Evolutionary conservation across 495 filamentous ascomycete species (phyloP).

Genomic region (Annulohypoxylon stygium): DNA sequence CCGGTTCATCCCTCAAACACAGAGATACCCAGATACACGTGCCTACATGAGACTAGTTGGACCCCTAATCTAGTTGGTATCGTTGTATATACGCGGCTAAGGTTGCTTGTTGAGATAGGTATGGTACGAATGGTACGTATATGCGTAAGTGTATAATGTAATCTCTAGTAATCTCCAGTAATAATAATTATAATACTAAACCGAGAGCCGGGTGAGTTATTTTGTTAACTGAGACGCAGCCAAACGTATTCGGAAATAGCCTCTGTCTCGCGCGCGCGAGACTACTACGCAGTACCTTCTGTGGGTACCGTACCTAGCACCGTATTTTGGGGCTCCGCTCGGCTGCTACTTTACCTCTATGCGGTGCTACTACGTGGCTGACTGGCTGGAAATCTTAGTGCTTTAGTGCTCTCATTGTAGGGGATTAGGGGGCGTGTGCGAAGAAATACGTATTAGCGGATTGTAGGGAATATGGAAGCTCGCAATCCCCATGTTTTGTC

Average conservation of each 20-base stretch:
- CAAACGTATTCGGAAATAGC: slow-evolving; percentile 39
- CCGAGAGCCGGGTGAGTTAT: slow-evolving; percentile 37
- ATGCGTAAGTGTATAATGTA: background rate
- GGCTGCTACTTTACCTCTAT: slow-evolving; percentile 29
- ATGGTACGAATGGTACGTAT: background rate
- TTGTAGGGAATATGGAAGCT: slow-evolving; percentile 21
- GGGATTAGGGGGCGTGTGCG: background rate
- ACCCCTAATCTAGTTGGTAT: slow-evolving; percentile 35
- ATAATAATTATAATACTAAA: slow-evolving; percentile 32
- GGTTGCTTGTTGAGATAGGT: background rate
- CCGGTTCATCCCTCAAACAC: slow-evolving; percentile 8
- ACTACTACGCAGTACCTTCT: background rate
- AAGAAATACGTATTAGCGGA: background rate
- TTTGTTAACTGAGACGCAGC: slow-evolving; percentile 41
- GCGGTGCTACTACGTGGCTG: slow-evolving; percentile 28
- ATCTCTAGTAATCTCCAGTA: slow-evolving; percentile 30
- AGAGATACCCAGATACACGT: slow-evolving; percentile 1
- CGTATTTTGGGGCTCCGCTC: slow-evolving; percentile 36
- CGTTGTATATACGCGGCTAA: background rate
- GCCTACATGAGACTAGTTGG: slow-evolving; percentile 15
- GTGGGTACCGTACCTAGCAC: slow-evolving; percentile 6
- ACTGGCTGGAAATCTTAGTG: background rate
- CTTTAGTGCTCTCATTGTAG: background rate
- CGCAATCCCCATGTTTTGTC: slow-evolving; percentile 5
- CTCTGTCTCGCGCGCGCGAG: slow-evolving; percentile 9